Evolutionary conservation across 1,139 yeast species (phyloP), one percentile per base, ranked within the genome.

Genomic region (Suhomyces coccinellae): DNA sequence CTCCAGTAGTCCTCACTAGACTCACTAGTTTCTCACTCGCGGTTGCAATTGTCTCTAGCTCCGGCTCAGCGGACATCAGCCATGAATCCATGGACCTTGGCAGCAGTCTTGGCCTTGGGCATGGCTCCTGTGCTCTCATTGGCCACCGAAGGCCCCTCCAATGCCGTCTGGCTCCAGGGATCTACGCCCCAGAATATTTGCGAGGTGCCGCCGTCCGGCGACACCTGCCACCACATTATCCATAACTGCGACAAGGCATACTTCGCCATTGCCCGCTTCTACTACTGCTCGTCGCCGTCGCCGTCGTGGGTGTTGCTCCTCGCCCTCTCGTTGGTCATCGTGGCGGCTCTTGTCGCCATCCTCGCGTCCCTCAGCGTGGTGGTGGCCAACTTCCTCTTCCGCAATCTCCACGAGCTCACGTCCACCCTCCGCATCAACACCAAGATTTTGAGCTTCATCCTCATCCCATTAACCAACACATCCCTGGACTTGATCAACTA

Each of bases 401-500:
- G 58, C 29, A 66, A 67, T 37, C 54, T 72, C 11, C 63, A 67
- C 39, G 58, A 57, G 32, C 47, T 71, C n/a, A 59, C 73, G 6
- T 52, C 52, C 4, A 45, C 52, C 11, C 48, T 69, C 9, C 53
- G 59, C 1, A 54, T 70, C n/a, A 67, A 62, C 45, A 62, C 63
- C 39, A 67, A 67, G 41, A 55, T 70, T 28, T 48, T 72, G 33
- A 65, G 72, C 45, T 69, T 67, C 45, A 59, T 71, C 4, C 53
- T 73, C 13, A 63, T 73, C 6, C 79, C 79, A 1, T 54, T 71
- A 26, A 60, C 72, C 15, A 73, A 73, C 51, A 67, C 75, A 4
- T 54, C 67, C 22, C 76, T 76, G 12, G 79, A 73, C 53, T 56
- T 73, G 26, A 52, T 72, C 36, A 70, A 66, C 49, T 71, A 71